Evolutionary conservation across 2,329 filamentous ascomycete genomes (phyloP).

Genomic region (Pseudocercospora fijiensis): DNA sequence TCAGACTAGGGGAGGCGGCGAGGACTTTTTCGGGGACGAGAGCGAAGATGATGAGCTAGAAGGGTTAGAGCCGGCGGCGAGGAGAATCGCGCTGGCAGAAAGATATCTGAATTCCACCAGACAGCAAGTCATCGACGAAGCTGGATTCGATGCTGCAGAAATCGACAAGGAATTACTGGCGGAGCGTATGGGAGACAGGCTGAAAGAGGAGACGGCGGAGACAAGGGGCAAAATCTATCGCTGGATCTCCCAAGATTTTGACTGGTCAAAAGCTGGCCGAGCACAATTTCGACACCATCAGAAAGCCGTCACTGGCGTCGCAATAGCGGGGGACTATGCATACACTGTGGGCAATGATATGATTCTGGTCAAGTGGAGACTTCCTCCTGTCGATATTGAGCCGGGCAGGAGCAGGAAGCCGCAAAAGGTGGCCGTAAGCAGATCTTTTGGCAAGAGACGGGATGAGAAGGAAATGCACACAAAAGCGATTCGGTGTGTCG

Average conservation of each 20-base stretch:
- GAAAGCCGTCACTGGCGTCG: conserved; percentile 74
- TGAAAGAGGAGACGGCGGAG: conserved; percentile 90
- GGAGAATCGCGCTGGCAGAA: conserved; percentile 81
- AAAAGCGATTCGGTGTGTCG: conserved; percentile 76
- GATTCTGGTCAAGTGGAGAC: conserved; percentile 82
- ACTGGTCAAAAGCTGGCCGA: conserved; percentile 65
- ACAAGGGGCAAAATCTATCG: conserved; percentile 87
- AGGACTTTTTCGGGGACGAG: conserved; percentile 46
- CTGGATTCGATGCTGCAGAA: conserved; percentile 89
- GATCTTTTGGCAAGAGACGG: conserved; percentile 61
- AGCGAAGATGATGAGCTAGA: conserved; percentile 68
- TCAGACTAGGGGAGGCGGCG: conserved; percentile 22
- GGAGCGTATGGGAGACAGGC: conserved; percentile 57
- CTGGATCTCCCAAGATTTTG: conserved; percentile 70
- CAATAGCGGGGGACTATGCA: conserved; percentile 72
- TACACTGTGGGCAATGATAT: conserved; percentile 89
- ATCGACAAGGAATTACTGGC: conserved; percentile 91
- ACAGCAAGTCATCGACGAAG: conserved; percentile 69
- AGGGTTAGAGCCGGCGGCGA: conserved; percentile 84
- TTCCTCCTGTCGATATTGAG: conserved; percentile 50
- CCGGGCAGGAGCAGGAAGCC: conserved; percentile 46
- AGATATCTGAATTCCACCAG: conserved; percentile 89
- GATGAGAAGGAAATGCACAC: conserved; percentile 68
- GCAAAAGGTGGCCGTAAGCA: conserved; percentile 57
- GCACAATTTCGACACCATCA: conserved; percentile 77